Evolutionary conservation across 116 monocot genomes (phyloP).

Genomic region (Phalaenopsis hybrid): DNA sequence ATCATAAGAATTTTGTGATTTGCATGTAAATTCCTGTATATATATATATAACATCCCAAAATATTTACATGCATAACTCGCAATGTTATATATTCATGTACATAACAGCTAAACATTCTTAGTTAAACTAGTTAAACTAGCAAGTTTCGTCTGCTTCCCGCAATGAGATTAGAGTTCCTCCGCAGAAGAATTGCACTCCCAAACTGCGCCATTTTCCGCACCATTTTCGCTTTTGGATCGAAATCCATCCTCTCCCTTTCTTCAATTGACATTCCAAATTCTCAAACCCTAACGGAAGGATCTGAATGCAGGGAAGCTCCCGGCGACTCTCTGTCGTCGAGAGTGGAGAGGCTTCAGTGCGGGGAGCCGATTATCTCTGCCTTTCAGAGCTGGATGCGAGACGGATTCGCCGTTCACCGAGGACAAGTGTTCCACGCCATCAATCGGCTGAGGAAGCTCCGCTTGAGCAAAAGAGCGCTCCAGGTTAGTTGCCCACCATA

Average conservation of each 20-base stretch:
- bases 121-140: background rate
- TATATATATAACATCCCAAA: too few species aligned
- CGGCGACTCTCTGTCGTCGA: conserved; percentile 30
- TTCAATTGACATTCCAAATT: background rate
- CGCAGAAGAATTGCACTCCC: background rate
- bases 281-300: background rate
- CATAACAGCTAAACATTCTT: too few species aligned
- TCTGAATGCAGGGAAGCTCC: background rate
- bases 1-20: too few species aligned
- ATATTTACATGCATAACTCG: too few species aligned
- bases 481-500: too few species aligned
- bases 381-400: too few species aligned
- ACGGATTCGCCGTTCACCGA: too few species aligned
- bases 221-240: background rate
- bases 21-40: too few species aligned
- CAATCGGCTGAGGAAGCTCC: too few species aligned
- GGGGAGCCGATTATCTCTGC: conserved; percentile 29
- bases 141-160: background rate
- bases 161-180: conserved; percentile 6
- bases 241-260: background rate
- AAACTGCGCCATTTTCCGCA: background rate
- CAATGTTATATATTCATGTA: too few species aligned
- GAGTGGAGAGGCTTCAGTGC: conserved; percentile 53
- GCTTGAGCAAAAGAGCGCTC: too few species aligned
- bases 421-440: too few species aligned